Percentiles rank a stretch among this genome's conserved stretches.
Evolutionary conservation across 345 rosid species (phyloP).

Genomic region (Eutrema heterophyllum): DNA sequence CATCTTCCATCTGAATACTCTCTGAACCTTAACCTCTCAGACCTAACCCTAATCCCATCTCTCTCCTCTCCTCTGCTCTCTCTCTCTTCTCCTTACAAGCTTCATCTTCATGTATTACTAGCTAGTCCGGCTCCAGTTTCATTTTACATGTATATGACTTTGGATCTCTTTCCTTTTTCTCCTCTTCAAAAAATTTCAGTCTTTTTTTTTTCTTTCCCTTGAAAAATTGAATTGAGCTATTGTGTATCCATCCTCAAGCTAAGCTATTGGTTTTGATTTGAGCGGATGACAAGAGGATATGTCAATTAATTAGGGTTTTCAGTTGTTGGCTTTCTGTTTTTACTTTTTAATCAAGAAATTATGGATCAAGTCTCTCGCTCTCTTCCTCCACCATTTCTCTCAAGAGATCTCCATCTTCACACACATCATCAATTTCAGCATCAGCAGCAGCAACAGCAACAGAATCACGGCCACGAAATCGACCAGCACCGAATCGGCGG

Average conservation of each 20-base stretch:
- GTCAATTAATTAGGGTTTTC: slow-evolving; percentile 21
- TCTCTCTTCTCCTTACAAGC: slow-evolving; percentile 15
- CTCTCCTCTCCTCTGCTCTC: slow-evolving; percentile 6
- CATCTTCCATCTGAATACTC: slow-evolving; percentile 38
- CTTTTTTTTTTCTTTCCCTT: background rate
- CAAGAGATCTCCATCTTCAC: slow-evolving; percentile 76
- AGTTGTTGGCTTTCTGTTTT: background rate
- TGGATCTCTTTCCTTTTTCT: background rate
- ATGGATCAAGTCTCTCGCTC: slow-evolving; percentile 79
- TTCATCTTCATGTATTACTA: slow-evolving; percentile 36
- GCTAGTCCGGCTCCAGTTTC: slow-evolving; percentile 28
- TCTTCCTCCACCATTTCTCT: slow-evolving; percentile 82
- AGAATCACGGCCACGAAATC: slow-evolving; percentile 36
- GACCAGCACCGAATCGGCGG: slow-evolving; percentile 46
- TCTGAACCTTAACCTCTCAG: slow-evolving; percentile 59
- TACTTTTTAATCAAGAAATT: slow-evolving; percentile 8
- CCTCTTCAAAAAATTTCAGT: background rate
- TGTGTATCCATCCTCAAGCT: background rate
- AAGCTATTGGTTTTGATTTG: background rate
- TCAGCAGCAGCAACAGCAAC: slow-evolving; percentile 35
- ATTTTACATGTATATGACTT: slow-evolving; percentile 20
- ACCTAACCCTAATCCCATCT: slow-evolving; percentile 29
- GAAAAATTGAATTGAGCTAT: background rate
- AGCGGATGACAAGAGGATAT: slow-evolving; percentile 12
- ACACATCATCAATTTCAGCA: slow-evolving; percentile 63